These are phyloP conservation scores for Escovopsis weberi DNA, from an alignment of 2,329 filamentous ascomycete species.

Conservation along the genomic window DNA sequence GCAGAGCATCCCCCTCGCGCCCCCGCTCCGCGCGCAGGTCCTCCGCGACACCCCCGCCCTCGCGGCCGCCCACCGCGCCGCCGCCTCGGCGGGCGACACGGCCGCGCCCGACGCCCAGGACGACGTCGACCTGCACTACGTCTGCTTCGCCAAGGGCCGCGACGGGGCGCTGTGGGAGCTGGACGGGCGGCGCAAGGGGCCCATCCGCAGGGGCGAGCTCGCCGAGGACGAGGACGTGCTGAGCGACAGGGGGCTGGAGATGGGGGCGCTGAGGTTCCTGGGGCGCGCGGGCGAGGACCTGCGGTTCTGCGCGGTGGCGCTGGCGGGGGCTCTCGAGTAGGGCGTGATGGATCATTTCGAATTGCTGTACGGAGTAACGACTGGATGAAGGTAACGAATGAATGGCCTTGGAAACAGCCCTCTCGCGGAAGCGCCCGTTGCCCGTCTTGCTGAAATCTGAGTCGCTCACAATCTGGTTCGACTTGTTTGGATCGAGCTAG, in stretches of 20 bases:
- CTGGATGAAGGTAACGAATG: no score
- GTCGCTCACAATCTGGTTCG: no score
- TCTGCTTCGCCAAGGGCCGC: slow-evolving; percentile 71
- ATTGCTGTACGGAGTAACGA: no score
- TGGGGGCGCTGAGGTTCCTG: slow-evolving; percentile 48
- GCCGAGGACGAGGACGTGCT: slow-evolving; percentile 52
- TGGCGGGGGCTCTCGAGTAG: slow-evolving; percentile 37
- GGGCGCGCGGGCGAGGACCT: slow-evolving; percentile 40
- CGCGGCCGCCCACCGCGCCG: slow-evolving; percentile 63
- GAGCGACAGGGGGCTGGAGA: slow-evolving; percentile 57
- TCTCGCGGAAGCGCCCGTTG: no score
- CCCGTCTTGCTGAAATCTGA: no score
- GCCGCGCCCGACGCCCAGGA: slow-evolving; percentile 63
- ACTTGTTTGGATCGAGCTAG: no score
- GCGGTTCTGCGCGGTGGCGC: slow-evolving; percentile 43
- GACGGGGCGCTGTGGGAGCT: slow-evolving; percentile 51
- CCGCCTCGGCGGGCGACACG: slow-evolving; percentile 66
- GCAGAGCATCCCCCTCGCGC: slow-evolving; percentile 55
- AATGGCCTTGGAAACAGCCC: no score
- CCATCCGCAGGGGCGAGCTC: slow-evolving; percentile 40
- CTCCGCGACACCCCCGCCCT: slow-evolving; percentile 65
- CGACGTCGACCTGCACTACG: slow-evolving; percentile 85
- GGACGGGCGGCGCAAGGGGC: slow-evolving; percentile 43
- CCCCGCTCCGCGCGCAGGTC: slow-evolving; percentile 51
- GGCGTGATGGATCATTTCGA: background rate